Evolutionary conservation across 495 filamentous ascomycete genomes (phyloP).

Genomic region (Xylaria bambusicola): DNA sequence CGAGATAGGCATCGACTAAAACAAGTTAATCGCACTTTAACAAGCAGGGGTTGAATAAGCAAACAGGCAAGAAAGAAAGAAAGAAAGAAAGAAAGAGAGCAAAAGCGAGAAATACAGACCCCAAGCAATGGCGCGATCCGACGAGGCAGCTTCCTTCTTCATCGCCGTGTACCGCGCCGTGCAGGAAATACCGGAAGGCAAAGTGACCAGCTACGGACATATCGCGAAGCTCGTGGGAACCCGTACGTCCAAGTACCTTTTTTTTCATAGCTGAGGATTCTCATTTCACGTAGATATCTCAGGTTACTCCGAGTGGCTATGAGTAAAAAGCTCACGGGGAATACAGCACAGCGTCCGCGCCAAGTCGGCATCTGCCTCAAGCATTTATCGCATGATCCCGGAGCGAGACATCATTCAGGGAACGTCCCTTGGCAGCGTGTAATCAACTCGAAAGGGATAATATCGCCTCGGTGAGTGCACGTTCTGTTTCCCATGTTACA

Average conservation of each 20-base stretch:
- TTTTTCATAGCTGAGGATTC: too few relatives aligned
- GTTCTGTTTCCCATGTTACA: too few relatives aligned
- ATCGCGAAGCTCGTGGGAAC: slow-evolving; percentile 79
- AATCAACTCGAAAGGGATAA: slow-evolving; percentile 80
- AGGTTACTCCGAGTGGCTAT: too few relatives aligned
- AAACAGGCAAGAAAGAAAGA: too few relatives aligned
- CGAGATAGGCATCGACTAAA: too few relatives aligned
- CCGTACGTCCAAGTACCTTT: slow-evolving; percentile 55
- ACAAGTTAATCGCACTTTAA: too few relatives aligned
- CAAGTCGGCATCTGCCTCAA: slow-evolving; percentile 91
- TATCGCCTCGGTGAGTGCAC: slow-evolving; percentile 70
- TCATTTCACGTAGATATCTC: too few relatives aligned
- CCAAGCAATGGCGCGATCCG: slow-evolving; percentile 65
- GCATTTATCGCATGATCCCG: slow-evolving; percentile 63
- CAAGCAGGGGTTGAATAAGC: too few relatives aligned
- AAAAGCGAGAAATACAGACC: too few relatives aligned
- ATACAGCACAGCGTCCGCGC: slow-evolving; percentile 64
- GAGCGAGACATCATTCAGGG: slow-evolving; percentile 59
- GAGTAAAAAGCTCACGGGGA: neutral
- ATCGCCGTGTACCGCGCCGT: slow-evolving; percentile 80
- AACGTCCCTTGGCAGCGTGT: slow-evolving; percentile 97
- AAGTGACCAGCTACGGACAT: slow-evolving; percentile 86
- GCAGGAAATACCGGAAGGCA: slow-evolving; percentile 79
- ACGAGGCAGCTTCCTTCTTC: slow-evolving; percentile 85
- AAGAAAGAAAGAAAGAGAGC: too few relatives aligned